Evolutionary conservation across 768 basidiomycete genomes (phyloP).

Genomic region (Mycena galopus): DNA sequence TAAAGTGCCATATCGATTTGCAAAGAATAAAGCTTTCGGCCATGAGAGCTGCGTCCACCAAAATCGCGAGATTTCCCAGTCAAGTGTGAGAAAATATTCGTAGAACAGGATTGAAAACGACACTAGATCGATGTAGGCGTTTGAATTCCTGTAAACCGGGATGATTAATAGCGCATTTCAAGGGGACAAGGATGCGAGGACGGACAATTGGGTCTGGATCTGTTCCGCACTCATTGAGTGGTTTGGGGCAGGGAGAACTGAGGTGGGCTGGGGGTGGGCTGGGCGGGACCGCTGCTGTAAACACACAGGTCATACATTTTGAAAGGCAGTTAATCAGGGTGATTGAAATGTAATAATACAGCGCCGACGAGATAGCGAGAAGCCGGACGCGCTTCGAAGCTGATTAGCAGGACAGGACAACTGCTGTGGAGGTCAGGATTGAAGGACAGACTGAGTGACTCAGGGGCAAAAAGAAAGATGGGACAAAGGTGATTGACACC

Average conservation of each 20-base stretch:
- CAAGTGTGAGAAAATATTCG: conserved; percentile 29
- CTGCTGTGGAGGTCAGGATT: not conserved
- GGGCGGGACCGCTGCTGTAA: not conserved
- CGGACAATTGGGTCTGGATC: conserved; percentile 25
- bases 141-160: conserved; percentile 10
- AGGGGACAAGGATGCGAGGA: too few relatives aligned
- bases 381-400: not conserved
- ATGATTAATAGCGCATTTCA: too few relatives aligned
- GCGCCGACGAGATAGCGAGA: not conserved
- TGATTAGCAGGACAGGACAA: not conserved
- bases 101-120: conserved; percentile 29
- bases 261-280: not conserved
- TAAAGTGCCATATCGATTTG: conserved; percentile 25
- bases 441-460: too few relatives aligned
- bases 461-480: too few relatives aligned
- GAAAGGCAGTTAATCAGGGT: not conserved
- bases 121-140: conserved; percentile 16
- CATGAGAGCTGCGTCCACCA: conserved; percentile 14
- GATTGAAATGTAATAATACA: not conserved
- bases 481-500: too few relatives aligned
- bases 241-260: not conserved
- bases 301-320: not conserved
- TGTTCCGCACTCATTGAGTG: conserved; percentile 13
- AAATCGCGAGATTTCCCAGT: conserved; percentile 27
- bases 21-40: conserved; percentile 22